Evolutionary conservation across 2,329 filamentous ascomycete species (phyloP).

Genomic region (Claviceps fusiformis): DNA sequence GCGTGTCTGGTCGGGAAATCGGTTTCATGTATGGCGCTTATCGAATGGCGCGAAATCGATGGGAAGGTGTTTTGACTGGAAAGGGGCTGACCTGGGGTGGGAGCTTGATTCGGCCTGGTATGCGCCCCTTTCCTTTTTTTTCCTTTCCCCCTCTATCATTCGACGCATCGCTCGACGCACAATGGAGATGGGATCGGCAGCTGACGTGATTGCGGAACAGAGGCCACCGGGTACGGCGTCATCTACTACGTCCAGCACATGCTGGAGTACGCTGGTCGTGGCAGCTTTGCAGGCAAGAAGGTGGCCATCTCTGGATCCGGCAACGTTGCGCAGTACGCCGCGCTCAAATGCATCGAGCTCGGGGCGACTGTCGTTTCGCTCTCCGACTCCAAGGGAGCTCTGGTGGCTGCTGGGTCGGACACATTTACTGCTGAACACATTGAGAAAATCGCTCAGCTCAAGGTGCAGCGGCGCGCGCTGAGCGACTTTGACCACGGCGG

Average conservation of each 20-base stretch:
- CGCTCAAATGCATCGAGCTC: slow-evolving; percentile 91
- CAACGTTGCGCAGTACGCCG: slow-evolving; percentile 96
- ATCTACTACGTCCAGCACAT: slow-evolving; percentile 96
- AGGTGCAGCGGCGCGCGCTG: slow-evolving; percentile 75
- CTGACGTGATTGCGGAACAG: slow-evolving; percentile 21
- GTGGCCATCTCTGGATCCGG: slow-evolving; percentile 94
- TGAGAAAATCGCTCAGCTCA: slow-evolving; percentile 65
- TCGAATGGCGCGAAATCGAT: slow-evolving; percentile 74
- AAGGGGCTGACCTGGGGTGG: slow-evolving; percentile 93
- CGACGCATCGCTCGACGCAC: neutral
- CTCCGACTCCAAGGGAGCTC: slow-evolving; percentile 77
- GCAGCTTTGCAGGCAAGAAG: slow-evolving; percentile 78
- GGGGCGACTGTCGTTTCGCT: slow-evolving; percentile 86
- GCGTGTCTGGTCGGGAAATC: slow-evolving; percentile 82
- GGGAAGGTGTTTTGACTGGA: slow-evolving; percentile 91
- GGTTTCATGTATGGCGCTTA: slow-evolving; percentile 93
- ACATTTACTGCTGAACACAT: slow-evolving; percentile 68
- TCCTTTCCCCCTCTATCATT: too few species aligned
- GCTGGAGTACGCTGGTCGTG: slow-evolving; percentile 80
- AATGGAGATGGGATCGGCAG: too few species aligned
- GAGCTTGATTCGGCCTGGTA: slow-evolving; percentile 69
- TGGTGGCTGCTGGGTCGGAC: slow-evolving; percentile 58
- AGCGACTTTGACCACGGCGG: slow-evolving; percentile 51
- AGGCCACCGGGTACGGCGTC: slow-evolving; percentile 93
- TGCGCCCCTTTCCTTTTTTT: slow-evolving; percentile 9